These are phyloP conservation scores for Xerocomus tenax DNA, from an alignment of 1,284 basidiomycete genomes.

Conservation along the genomic window DNA sequence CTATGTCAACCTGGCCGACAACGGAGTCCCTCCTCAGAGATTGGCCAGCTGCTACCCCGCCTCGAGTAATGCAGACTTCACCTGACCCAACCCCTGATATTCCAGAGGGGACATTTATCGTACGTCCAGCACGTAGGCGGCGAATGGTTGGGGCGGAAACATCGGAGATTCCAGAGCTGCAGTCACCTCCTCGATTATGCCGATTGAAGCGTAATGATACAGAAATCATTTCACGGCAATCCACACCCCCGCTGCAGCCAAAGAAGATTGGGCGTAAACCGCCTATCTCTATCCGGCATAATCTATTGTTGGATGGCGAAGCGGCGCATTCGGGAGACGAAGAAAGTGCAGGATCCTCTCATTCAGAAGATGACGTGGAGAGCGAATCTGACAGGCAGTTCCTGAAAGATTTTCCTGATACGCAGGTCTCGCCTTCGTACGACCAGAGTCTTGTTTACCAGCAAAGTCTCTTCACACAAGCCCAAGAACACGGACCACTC, in stretches of 20 bases:
- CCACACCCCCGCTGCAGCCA: conserved; percentile 20
- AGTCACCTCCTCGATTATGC: conserved; percentile 35
- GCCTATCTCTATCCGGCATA: conserved; percentile 35
- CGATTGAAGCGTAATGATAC: conserved; percentile 36
- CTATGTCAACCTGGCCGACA: conserved; percentile 7
- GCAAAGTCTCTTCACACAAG: conserved; percentile 63
- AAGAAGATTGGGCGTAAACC: conserved; percentile 32
- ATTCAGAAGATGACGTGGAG: conserved; percentile 51
- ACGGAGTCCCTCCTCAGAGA: conserved; percentile 24
- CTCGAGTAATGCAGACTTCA: conserved; percentile 17
- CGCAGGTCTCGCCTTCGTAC: conserved; percentile 70
- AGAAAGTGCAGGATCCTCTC: conserved; percentile 52
- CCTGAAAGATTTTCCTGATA: conserved; percentile 55
- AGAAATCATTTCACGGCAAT: conserved; percentile 14
- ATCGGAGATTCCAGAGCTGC: conserved; percentile 32
- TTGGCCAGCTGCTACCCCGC: conserved; percentile 40
- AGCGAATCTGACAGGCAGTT: conserved; percentile 65
- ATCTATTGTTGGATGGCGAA: conserved; percentile 55
- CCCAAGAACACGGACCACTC: conserved; percentile 40
- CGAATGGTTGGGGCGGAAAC: conserved; percentile 25
- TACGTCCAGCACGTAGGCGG: conserved; percentile 39
- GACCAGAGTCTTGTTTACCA: conserved; percentile 62
- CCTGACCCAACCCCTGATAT: conserved; percentile 18
- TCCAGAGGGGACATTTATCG: conserved; percentile 46
- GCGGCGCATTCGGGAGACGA: conserved; percentile 77